A percentile compares a stretch with the other conserved stretches of the same genome.
These are phyloP conservation scores for Beauveria australis DNA, from an alignment of 2,329 filamentous ascomycete genomes.

Conservation along the genomic window DNA sequence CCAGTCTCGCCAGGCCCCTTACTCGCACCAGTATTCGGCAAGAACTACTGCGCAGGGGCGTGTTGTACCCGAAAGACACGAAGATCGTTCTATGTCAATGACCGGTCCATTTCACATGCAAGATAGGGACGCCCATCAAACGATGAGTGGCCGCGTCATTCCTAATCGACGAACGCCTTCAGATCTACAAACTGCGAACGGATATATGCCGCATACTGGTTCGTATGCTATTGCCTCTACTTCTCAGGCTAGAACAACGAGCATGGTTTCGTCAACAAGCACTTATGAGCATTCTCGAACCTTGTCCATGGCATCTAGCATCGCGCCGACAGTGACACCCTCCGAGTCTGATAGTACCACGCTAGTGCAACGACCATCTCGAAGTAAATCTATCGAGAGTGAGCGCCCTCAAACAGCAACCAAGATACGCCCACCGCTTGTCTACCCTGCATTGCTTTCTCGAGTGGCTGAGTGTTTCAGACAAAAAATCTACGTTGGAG, in stretches of 20 bases:
- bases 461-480: conserved; percentile 87
- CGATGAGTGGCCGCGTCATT: conserved; percentile 86
- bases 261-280: conserved; percentile 49
- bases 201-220: conserved; percentile 27
- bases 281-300: conserved; percentile 49
- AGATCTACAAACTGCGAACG: conserved; percentile 31
- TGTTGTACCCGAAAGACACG: conserved; percentile 81
- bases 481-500: conserved; percentile 75
- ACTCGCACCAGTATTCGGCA: conserved; percentile 54
- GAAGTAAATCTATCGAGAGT: conserved; percentile 46
- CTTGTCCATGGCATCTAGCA: conserved; percentile 89
- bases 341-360: conserved; percentile 44
- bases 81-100: conserved; percentile 95
- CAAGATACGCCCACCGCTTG: conserved; percentile 68
- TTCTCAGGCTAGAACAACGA: conserved; percentile 50
- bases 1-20: conserved; percentile 71
- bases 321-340: conserved; percentile 60
- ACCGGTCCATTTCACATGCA: conserved; percentile 62
- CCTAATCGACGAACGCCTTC: conserved; percentile 54
- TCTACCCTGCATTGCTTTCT: conserved; percentile 91
- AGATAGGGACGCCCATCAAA: conserved; percentile 76
- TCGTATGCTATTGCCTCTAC: conserved; percentile 40
- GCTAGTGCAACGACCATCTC: conserved; percentile 49
- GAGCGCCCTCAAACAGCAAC: conserved; percentile 47
- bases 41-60: conserved; percentile 86